Conservation (phyloP, 2,329 filamentous ascomycete genomes). For the Penicillium sp. region DNA sequence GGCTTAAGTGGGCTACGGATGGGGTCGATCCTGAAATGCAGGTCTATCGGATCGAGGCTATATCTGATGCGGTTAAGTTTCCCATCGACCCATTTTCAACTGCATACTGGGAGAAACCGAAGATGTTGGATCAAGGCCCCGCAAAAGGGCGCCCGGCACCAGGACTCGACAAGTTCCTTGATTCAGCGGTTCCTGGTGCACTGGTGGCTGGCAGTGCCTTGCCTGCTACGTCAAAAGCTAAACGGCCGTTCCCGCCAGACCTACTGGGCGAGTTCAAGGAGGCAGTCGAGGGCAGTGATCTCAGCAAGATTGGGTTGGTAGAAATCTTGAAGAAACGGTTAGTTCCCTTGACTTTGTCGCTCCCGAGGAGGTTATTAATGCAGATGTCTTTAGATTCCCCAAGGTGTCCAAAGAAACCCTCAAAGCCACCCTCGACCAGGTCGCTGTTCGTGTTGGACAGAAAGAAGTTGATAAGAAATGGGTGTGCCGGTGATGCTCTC, state of each 20-base stretch:
- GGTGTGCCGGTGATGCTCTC: constrained; percentile 45
- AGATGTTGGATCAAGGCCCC: constrained; percentile 22
- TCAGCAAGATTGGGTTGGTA: constrained; percentile 70
- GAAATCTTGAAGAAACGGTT: constrained; percentile 70
- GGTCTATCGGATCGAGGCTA: constrained; percentile 69
- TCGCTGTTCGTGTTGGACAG: constrained; percentile 61
- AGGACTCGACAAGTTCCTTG: constrained; percentile 22
- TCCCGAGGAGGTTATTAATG: constrained; percentile 1
- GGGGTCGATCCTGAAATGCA: constrained; percentile 50
- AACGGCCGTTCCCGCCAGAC: constrained; percentile 54
- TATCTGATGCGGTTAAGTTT: constrained; percentile 54
- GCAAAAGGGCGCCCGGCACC: constrained; percentile 14
- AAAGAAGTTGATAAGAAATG: constrained; percentile 64
- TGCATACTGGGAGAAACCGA: constrained; percentile 64
- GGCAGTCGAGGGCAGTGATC: constrained; percentile 64
- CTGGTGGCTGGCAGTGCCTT: constrained; percentile 13
- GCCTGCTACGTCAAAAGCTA: constrained; percentile 27
- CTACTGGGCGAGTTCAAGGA: constrained; percentile 65
- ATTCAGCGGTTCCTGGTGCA: constrained; percentile 13
- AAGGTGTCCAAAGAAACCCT: constrained; percentile 67
- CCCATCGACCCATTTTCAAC: constrained; percentile 82
- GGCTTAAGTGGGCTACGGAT: constrained; percentile 73
- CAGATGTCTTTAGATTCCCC: constrained; percentile 53
- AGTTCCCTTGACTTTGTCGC: constrained; percentile 14
- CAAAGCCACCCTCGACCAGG: constrained; percentile 63